Conservation (phyloP, 257 asterid species). For the Ligustrum vulgare region DNA sequence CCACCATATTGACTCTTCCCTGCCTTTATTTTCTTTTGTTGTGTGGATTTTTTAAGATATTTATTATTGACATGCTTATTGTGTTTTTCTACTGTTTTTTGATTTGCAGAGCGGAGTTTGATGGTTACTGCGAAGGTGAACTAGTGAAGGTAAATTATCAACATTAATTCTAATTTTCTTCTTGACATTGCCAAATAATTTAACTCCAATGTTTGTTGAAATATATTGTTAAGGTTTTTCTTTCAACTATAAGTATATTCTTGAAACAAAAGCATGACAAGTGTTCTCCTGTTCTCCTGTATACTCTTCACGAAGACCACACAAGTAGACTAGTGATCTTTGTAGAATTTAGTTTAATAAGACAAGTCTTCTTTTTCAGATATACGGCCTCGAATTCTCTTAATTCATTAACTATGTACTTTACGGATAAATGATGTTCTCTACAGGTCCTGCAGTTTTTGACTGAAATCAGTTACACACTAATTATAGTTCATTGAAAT, state of each 20-base stretch:
- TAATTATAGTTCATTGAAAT: constrained; percentile 13
- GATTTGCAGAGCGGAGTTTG: constrained; percentile 86
- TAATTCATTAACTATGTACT: background rate
- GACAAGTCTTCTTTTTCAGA: background rate
- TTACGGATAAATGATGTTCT: background rate
- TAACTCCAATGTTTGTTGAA: background rate
- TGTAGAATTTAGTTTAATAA: too few relatives aligned
- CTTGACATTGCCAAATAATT: background rate
- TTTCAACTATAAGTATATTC: constrained; percentile 1
- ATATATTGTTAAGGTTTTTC: background rate
- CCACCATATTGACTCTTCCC: constrained; percentile 11
- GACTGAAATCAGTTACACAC: background rate
- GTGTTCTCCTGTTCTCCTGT: constrained; percentile 9
- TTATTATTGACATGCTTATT: background rate
- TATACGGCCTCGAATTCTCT: background rate
- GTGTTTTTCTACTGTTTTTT: constrained; percentile 14
- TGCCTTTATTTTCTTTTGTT: constrained; percentile 2
- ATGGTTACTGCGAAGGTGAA: constrained; percentile 92
- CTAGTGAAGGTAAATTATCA: constrained; percentile 67
- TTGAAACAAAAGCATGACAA: background rate
- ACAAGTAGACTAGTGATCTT: background rate
- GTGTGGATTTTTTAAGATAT: background rate
- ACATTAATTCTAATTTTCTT: background rate
- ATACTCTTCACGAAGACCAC: background rate
- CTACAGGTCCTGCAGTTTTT: background rate